phyloP scores from a whole-genome alignment of 495 filamentous ascomycete species.

The Podospora bellae-mahoneyi region DNA sequence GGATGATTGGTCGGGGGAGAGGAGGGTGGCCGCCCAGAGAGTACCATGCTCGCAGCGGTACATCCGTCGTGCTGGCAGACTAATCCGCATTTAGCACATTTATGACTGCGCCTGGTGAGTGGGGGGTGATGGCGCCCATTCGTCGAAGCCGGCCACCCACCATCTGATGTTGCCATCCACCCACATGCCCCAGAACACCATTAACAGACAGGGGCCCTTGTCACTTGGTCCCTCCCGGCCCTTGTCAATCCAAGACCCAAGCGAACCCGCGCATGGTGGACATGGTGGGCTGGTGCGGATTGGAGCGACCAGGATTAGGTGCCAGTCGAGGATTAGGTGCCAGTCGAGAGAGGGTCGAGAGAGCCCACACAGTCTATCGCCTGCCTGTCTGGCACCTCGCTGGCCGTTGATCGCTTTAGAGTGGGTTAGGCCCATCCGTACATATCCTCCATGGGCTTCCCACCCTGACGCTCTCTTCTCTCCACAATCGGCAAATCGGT shows the following conservation, averaged over 20 bases:
- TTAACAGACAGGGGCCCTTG: constrained; percentile 35
- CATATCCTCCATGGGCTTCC: constrained; percentile 50
- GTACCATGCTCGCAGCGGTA: constrained; percentile 30
- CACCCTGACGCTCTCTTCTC: constrained; percentile 40
- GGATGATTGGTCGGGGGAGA: constrained; percentile 13
- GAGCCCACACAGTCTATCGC: constrained; percentile 23
- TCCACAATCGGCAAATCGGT: constrained; percentile 49
- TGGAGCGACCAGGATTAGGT: constrained; percentile 11
- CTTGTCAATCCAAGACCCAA: constrained; percentile 42
- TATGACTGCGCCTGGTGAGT: constrained; percentile 31
- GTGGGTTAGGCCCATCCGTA: constrained; percentile 29
- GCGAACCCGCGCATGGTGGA: constrained; percentile 40
- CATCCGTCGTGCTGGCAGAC: constrained; percentile 25
- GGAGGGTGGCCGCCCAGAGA: not conserved
- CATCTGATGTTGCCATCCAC: constrained; percentile 46
- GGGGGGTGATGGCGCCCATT: constrained; percentile 13
- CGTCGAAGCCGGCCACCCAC: constrained; percentile 15
- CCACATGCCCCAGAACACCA: constrained; percentile 46
- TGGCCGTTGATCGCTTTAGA: constrained; percentile 37
- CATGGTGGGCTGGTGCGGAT: constrained; percentile 29
- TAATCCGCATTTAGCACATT: constrained; percentile 37
- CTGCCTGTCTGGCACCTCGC: constrained; percentile 28
- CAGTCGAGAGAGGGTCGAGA: constrained; percentile 10
- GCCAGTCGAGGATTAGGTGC: constrained; percentile 11
- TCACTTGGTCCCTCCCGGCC: constrained; percentile 25